These are phyloP conservation scores for Tolypocladium endophyticum DNA, from an alignment of 2,329 filamentous ascomycete species.

Conservation along the genomic window DNA sequence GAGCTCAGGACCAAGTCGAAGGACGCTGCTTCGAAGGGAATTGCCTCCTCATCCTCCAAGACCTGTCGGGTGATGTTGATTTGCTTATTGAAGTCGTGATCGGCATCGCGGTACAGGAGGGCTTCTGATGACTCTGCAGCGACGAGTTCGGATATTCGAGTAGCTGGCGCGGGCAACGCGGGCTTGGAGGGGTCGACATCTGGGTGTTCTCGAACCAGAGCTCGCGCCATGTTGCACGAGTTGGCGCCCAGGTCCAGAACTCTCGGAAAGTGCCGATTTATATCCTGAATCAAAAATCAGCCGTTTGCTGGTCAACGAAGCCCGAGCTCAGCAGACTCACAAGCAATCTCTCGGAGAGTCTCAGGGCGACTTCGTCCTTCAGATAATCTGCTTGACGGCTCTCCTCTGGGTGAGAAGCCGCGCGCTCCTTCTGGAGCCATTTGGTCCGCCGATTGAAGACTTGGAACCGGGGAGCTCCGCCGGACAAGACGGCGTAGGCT, in stretches of 20 bases:
- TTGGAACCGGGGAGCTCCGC: constrained; percentile 68
- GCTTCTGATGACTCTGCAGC: constrained; percentile 72
- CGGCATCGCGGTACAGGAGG: constrained; percentile 71
- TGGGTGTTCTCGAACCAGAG: constrained; percentile 60
- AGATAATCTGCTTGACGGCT: constrained; percentile 84
- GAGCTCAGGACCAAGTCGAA: constrained; percentile 90
- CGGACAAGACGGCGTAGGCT: constrained; percentile 66
- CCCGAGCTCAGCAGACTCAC: constrained; percentile 27
- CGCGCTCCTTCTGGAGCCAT: constrained; percentile 83
- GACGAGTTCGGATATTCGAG: constrained; percentile 62
- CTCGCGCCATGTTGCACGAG: constrained; percentile 84
- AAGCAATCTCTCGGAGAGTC: constrained; percentile 76
- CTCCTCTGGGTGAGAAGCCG: constrained; percentile 56
- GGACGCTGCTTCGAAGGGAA: constrained; percentile 64
- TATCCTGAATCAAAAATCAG: constrained; percentile 48
- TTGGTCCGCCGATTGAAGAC: constrained; percentile 87
- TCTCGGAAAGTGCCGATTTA: constrained; percentile 75
- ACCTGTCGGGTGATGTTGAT: constrained; percentile 66
- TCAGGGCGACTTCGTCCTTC: constrained; percentile 79
- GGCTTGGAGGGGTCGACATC: constrained; percentile 48
- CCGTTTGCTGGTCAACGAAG: neutral
- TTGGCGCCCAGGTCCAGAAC: constrained; percentile 93
- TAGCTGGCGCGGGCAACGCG: constrained; percentile 54
- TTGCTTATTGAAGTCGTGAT: constrained; percentile 62
- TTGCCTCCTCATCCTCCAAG: constrained; percentile 59